phyloP scores from a whole-genome alignment of 768 basidiomycete genomes.

The Amanita muscaria region DNA sequence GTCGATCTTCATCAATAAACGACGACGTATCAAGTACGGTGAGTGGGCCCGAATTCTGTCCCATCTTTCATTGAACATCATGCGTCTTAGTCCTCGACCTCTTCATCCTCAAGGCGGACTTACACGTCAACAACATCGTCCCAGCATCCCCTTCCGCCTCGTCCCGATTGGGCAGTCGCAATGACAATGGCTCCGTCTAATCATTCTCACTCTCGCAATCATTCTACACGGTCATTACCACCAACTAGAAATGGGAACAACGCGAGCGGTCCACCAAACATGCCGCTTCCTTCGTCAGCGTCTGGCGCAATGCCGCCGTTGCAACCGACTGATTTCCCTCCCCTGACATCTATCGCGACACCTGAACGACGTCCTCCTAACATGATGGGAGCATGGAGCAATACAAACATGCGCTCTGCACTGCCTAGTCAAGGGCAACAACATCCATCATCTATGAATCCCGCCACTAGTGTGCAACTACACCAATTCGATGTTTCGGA shows the following conservation, averaged over 20 bases:
- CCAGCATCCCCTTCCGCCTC: conserved; percentile 61
- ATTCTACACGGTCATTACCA: conserved; percentile 33
- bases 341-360: conserved; percentile 39
- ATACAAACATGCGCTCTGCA: conserved; percentile 42
- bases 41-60: conserved; percentile 26
- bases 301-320: conserved; percentile 31
- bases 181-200: conserved; percentile 65
- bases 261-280: conserved; percentile 22
- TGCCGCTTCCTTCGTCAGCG: conserved; percentile 18
- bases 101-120: conserved; percentile 72
- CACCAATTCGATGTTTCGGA: conserved; percentile 38
- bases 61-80: conserved; percentile 5
- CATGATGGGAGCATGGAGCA: conserved; percentile 65
- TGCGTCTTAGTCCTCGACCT: conserved; percentile 67
- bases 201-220: conserved; percentile 38
- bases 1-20: conserved; percentile 46
- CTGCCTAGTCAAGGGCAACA: conserved; percentile 29
- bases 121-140: conserved; percentile 70
- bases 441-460: conserved; percentile 20
- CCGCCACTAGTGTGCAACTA: conserved; percentile 14
- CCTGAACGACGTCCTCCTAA: conserved; percentile 46
- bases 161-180: conserved; percentile 87
- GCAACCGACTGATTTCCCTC: conserved; percentile 64
- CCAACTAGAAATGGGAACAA: conserved; percentile 25
- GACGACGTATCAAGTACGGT: conserved; percentile 77